Percentiles rank a stretch among this genome's conserved stretches.
Evolutionary conservation across 257 asterid genomes (phyloP).

Genomic region (Solanum microdontum): DNA sequence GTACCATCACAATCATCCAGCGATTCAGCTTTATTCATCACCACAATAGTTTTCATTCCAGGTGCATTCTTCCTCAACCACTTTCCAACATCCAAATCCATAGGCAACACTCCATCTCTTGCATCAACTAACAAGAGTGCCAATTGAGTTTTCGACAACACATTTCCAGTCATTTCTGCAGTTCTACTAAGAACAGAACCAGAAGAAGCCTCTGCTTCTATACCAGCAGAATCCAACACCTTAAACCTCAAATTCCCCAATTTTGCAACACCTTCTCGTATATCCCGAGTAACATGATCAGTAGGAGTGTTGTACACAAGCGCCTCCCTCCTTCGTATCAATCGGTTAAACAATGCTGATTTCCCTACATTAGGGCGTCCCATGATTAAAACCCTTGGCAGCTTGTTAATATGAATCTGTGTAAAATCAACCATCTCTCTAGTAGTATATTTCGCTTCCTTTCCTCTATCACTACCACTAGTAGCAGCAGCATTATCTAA

Average conservation of each 20-base stretch:
- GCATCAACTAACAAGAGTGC: conserved; percentile 81
- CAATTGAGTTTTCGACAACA: conserved; percentile 53
- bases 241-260: conserved; percentile 80
- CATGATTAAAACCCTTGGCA: conserved; percentile 65
- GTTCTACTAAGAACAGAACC: conserved; percentile 96
- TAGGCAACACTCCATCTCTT: conserved; percentile 81
- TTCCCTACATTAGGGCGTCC: conserved; percentile 99
- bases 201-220: conserved; percentile 96
- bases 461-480: conserved; percentile 7
- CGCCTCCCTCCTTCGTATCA: conserved; percentile 96
- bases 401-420: conserved; percentile 54
- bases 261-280: conserved; percentile 91
- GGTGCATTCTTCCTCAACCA: conserved; percentile 92
- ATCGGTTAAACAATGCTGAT: conserved; percentile 85
- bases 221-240: conserved; percentile 94
- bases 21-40: conserved; percentile 89
- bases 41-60: conserved; percentile 59
- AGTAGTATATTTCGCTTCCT: conserved; percentile 16
- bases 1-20: conserved; percentile 70
- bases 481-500: conserved; percentile 13
- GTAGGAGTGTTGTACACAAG: conserved; percentile 94
- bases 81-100: conserved; percentile 95
- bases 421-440: conserved; percentile 60
- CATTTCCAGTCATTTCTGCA: conserved; percentile 78
- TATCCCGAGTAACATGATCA: conserved; percentile 91